These are phyloP conservation scores for Saccharomycopsis olivae DNA, from an alignment of 805 yeast genomes.

Conservation along the genomic window DNA sequence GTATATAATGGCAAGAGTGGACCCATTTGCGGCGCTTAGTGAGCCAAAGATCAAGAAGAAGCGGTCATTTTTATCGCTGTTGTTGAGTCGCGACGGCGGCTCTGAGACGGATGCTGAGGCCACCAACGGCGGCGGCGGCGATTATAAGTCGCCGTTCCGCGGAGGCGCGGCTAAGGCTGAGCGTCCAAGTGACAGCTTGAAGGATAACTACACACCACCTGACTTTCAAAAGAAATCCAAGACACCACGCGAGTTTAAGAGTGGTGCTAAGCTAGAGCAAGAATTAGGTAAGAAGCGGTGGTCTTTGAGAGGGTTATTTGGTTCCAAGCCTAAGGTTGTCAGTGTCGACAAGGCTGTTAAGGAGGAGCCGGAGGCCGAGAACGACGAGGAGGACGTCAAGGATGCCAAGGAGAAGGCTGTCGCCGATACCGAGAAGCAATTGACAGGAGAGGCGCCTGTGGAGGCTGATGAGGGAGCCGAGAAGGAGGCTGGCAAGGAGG, in stretches of 20 bases:
- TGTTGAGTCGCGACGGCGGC: conserved; percentile 2
- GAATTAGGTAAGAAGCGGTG: conserved; percentile 1
- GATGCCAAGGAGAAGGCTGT: too few relatives aligned
- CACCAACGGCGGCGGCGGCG: neutral
- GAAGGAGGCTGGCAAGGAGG: too few relatives aligned
- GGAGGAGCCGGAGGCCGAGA: too few relatives aligned
- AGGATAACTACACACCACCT: conserved; percentile 14
- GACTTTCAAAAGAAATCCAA: conserved; percentile 16
- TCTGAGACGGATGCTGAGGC: neutral
- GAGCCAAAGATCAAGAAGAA: conserved; percentile 5
- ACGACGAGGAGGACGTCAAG: too few relatives aligned
- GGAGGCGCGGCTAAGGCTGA: neutral
- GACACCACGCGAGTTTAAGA: conserved; percentile 14
- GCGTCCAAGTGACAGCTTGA: conserved; percentile 1
- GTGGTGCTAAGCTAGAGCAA: conserved; percentile 13
- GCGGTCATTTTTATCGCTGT: conserved; percentile 13
- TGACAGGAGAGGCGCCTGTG: too few relatives aligned
- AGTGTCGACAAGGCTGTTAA: too few relatives aligned
- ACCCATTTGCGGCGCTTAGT: conserved; percentile 17
- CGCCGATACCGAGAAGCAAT: too few relatives aligned
- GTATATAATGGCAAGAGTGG: too few relatives aligned
- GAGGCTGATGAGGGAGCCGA: too few relatives aligned
- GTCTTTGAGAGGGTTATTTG: conserved; percentile 1
- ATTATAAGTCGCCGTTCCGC: neutral
- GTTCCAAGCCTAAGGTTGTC: neutral